Base-by-base conservation (phyloP, 1,139 yeast genomes). In the Suhomyces bokatorum region DNA sequence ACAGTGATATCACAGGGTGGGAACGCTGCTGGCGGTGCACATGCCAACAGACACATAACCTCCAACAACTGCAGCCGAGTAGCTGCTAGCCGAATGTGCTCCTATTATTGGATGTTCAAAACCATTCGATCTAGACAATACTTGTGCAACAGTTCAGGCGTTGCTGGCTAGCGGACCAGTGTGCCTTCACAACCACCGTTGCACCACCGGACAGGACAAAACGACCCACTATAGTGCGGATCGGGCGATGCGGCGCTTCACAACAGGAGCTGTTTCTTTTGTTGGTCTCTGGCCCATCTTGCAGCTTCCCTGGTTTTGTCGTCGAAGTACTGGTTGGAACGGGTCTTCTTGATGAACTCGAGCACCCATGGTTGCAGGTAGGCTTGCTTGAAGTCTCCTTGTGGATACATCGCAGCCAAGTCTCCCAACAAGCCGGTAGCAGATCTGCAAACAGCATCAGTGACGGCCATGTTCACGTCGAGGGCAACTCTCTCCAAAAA, bases 261-360 rank as follows among this genome's bases (percentile, higher is more conserved):
- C 22, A 39, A 36, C 15, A 27, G 54, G 53, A 43, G 69, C 50
- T 81, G 85, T 49, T 75, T 69, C 69, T 81, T 83, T 62, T 83
- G 90, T 67, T 84, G 96, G 57, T 87, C 96, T 56, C 95, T 81
- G 11, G 98, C 97, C 97, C 98, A 93, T 68, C 91, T 81, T 13
- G 97, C 97, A 24, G 96, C 88, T 59, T 87, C 95, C 62, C 80
- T 82, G 10, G 97, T 89, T 46, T 77, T 71, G 51, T 78, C 78
- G 37, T 81, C 74, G 60, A 84, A 87, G 32, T 71, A 57, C 48
- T 77, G 75, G 61, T 83, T 85, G 39, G 79, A 61, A 63, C 91
- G 78, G 14, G 96, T 87, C 59, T 77, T 79, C 64, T 82, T 85
- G 62, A 91, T 85, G 58, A 87, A 79, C 22, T 83, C 85, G 9